Percentiles rank a stretch among this genome's conserved stretches.
Conservation (phyloP, 768 basidiomycete genomes). For the Lentinula sp. region DNA sequence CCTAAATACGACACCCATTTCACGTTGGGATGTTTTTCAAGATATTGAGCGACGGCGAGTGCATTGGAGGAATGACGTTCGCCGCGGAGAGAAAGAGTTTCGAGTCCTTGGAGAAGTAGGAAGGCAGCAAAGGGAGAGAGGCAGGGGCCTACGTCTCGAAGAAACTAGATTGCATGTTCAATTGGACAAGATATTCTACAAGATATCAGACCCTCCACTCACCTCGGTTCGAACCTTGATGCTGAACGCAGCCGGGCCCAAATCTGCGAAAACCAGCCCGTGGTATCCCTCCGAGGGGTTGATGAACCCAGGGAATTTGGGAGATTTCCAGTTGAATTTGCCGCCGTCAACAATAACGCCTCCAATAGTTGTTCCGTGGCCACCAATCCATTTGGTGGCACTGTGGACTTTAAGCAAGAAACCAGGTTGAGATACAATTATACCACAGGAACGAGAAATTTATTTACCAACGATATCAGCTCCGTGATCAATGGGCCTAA, state of each 20-base stretch:
- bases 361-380: constrained; percentile 32
- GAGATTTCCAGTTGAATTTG: constrained; percentile 50
- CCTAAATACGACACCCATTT: constrained; percentile 36
- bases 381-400: constrained; percentile 63
- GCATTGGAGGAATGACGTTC: constrained; percentile 57
- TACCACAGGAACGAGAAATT: background rate
- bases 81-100: constrained; percentile 55
- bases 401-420: constrained; percentile 39
- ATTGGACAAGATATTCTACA: background rate
- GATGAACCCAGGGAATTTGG: constrained; percentile 50
- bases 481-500: constrained; percentile 15
- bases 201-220: background rate
- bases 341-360: constrained; percentile 22
- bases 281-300: constrained; percentile 53
- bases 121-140: constrained; percentile 54
- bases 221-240: constrained; percentile 39
- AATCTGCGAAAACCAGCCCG: constrained; percentile 43
- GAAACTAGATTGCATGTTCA: constrained; percentile 22
- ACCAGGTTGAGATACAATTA: background rate
- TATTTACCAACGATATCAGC: constrained; percentile 24
- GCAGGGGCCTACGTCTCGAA: constrained; percentile 43
- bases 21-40: constrained; percentile 26
- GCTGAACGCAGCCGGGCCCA: constrained; percentile 45
- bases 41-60: constrained; percentile 38
- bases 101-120: constrained; percentile 49